Evolutionary conservation across 2,329 filamentous ascomycete species (phyloP), one percentile per base, ranked within the genome.

Genomic region (Thermothelomyces thermophilus): DNA sequence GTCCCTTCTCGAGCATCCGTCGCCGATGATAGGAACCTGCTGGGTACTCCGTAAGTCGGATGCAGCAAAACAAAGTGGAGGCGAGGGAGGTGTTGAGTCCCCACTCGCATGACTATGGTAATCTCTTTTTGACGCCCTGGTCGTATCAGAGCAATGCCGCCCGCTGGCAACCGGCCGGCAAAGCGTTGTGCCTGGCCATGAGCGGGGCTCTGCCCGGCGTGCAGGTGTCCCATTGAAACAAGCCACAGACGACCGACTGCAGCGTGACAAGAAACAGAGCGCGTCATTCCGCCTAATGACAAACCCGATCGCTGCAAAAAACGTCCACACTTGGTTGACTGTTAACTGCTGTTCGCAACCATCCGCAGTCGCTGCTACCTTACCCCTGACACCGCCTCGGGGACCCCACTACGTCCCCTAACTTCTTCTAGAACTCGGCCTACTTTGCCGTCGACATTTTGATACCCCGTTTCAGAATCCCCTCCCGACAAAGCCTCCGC

Each of bases 211-310:
- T 40, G 41, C 33, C 41, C 47, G 50, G 47, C 41, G 28, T 41
- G 42, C 37, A 52, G 6, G 42, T 48, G 47, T 46, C 51, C 52
- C 40, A 51, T 55, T 54, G 56, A 56, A 60, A 51, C 6, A 35
- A 47, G 36, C 34, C 45, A 47, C 48, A n/a, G n/a, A 54, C 46
- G 43, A 41, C 51, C 45, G 40, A 49, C 43, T 41, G 24, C 51
- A 53, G 48, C 55, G 54, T 50, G 54, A 54, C 47, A 44, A 16
- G 33, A 14, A 16, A 35, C 16, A 16, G 45, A 35, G 53, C 37
- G 58, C 55, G 55, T 57, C 52, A 52, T 52, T 56, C 52, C 53
- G 31, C 49, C 48, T 46, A 53, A 53, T 45, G 43, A 51, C 48
- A n/a, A n/a, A 50, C 31, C 56, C 44, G 40, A 41, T 46, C 50